These are phyloP conservation scores for Ascochyta lentis DNA, from an alignment of 2,329 filamentous ascomycete genomes.

Conservation along the genomic window DNA sequence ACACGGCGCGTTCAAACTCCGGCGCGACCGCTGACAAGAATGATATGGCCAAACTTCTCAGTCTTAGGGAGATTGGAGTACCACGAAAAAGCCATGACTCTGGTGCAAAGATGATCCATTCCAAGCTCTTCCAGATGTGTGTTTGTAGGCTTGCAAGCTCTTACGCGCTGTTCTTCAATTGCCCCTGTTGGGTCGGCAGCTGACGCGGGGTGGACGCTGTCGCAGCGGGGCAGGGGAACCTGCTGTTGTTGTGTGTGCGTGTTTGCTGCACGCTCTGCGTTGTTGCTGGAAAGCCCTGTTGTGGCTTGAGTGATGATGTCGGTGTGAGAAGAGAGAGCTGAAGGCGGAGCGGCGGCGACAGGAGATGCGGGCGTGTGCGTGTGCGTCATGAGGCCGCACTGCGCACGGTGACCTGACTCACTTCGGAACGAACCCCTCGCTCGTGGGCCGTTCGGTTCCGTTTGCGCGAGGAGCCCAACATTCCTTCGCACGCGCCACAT, in stretches of 20 bases:
- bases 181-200: conserved; percentile 16
- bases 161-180: conserved; percentile 1
- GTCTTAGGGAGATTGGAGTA: conserved; percentile 31
- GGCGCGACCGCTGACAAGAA: conserved; percentile 29
- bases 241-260: conserved; percentile 22
- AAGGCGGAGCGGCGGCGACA: conserved; percentile 2
- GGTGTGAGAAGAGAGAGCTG: conserved; percentile 7
- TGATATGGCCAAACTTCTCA: conserved; percentile 31
- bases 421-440: conserved; percentile 6
- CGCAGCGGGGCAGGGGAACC: conserved; percentile 21
- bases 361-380: conserved; percentile 4
- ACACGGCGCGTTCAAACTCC: conserved; percentile 28
- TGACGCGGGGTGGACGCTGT: conserved; percentile 24
- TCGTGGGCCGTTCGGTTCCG: background rate
- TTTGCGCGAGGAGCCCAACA: background rate
- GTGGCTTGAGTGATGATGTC: conserved; percentile 18
- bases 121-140: conserved; percentile 18
- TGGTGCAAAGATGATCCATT: conserved; percentile 28
- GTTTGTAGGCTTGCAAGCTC: conserved; percentile 10
- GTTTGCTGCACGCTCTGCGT: conserved; percentile 11
- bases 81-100: conserved; percentile 36
- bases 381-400: conserved; percentile 20
- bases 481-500: background rate
- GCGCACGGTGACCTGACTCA: conserved; percentile 20
- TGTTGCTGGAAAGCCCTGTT: conserved; percentile 11